phyloP scores from a whole-genome alignment of 768 basidiomycete species.

The Psilocybe cyanescens region DNA sequence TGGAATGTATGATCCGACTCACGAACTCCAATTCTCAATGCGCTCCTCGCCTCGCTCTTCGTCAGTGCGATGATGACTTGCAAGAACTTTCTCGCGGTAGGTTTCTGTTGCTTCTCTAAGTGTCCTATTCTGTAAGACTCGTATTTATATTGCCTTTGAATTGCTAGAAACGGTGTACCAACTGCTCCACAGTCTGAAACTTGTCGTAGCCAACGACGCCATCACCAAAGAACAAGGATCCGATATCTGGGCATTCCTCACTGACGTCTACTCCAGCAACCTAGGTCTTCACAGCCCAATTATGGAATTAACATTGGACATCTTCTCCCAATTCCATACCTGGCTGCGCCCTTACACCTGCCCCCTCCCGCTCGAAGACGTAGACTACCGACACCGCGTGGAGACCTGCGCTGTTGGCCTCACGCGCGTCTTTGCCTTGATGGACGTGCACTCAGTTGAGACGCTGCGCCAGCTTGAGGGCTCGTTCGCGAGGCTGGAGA shows the following conservation, averaged over 20 bases:
- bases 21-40: conserved; percentile 9
- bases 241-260: conserved; percentile 15
- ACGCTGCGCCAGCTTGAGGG: background rate
- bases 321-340: conserved; percentile 12
- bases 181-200: conserved; percentile 8
- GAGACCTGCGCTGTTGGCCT: conserved; percentile 15
- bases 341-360: conserved; percentile 1
- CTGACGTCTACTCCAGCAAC: conserved; percentile 8
- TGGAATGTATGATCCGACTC: conserved; percentile 12
- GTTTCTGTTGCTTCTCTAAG: background rate
- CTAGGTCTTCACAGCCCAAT: background rate
- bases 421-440: conserved; percentile 9
- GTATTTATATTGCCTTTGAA: background rate
- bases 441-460: background rate
- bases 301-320: conserved; percentile 8
- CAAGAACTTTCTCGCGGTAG: conserved; percentile 8
- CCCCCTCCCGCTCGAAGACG: too few species aligned
- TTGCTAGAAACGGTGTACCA: conserved; percentile 11
- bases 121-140: background rate
- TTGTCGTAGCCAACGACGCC: conserved; percentile 1
- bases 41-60: conserved; percentile 7
- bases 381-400: background rate
- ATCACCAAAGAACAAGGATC: conserved; percentile 10
- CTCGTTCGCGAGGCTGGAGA: conserved; percentile 11
- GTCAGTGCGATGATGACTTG: conserved; percentile 11